phyloP scores from a whole-genome alignment of 768 basidiomycete genomes.

The Boletus rubroflammeus region DNA sequence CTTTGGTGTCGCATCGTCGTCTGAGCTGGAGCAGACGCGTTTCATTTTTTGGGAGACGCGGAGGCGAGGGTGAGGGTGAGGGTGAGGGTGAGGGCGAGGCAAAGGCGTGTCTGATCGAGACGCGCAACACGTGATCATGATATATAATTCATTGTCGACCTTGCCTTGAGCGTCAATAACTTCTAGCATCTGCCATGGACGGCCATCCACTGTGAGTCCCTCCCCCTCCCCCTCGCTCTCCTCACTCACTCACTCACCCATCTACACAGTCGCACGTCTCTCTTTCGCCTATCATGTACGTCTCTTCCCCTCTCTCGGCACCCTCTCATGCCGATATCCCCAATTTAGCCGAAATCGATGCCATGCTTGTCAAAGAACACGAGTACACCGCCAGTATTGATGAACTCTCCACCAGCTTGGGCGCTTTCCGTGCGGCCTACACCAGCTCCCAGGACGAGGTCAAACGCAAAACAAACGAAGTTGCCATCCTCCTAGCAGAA shows the following conservation, averaged over 20 bases:
- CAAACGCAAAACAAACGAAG: slow-evolving; percentile 13
- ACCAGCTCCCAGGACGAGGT: slow-evolving; percentile 19
- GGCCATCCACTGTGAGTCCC: slow-evolving; percentile 16
- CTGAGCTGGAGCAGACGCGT: slow-evolving; percentile 47
- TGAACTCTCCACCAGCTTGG: slow-evolving; percentile 23
- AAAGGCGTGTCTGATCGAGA: slow-evolving; percentile 25
- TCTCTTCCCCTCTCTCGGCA: neutral
- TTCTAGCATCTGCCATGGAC: too few species aligned
- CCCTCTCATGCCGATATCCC: neutral
- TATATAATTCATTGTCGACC: too few species aligned
- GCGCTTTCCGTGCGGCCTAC: slow-evolving; percentile 29
- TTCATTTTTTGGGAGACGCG: slow-evolving; percentile 70
- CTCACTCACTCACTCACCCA: neutral
- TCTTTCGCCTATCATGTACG: slow-evolving; percentile 10
- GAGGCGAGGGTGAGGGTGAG: too few species aligned
- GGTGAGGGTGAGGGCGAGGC: too few species aligned
- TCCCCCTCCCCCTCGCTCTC: rapidly evolving
- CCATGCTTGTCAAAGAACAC: slow-evolving; percentile 21
- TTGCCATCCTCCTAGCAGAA: slow-evolving; percentile 20
- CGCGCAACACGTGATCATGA: slow-evolving; percentile 36
- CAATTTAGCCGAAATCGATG: slow-evolving; percentile 30
- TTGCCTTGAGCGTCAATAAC: too few species aligned
- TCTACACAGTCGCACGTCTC: neutral
- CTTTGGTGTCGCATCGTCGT: slow-evolving; percentile 63
- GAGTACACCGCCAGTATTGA: slow-evolving; percentile 18